phyloP scores from a whole-genome alignment of 257 asterid species.

The Solanum clarkiae region DNA sequence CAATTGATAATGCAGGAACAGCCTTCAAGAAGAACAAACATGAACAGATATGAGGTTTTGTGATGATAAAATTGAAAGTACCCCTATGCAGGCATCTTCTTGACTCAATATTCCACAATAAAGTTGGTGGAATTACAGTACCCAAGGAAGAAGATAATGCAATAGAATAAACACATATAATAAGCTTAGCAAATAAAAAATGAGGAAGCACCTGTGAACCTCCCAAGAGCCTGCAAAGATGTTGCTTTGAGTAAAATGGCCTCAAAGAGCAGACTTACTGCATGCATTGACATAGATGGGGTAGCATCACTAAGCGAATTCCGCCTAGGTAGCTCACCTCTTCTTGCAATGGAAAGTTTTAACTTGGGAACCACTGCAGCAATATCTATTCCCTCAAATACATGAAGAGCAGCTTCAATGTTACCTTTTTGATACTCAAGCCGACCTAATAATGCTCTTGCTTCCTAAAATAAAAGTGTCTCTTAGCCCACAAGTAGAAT shows the following conservation, averaged over 20 bases:
- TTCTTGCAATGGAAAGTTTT: conserved; percentile 39
- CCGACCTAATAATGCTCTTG: conserved; percentile 87
- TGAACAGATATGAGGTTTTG: neutral
- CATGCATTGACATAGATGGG: conserved; percentile 84
- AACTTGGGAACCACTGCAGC: conserved; percentile 67
- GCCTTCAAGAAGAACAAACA: neutral
- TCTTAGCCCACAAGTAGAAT: neutral
- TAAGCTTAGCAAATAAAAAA: neutral
- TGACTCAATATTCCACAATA: neutral
- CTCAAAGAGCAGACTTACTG: conserved; percentile 78
- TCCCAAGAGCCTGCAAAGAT: conserved; percentile 70
- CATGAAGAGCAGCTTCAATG: conserved; percentile 76
- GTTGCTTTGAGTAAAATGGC: conserved; percentile 84
- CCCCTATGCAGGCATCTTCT: neutral
- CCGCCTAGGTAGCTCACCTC: conserved; percentile 51
- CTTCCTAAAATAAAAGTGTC: conserved; percentile 44
- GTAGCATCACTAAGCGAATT: conserved; percentile 57
- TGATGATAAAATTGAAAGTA: neutral
- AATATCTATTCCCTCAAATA: conserved; percentile 84
- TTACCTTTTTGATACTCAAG: conserved; percentile 94
- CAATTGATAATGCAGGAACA: neutral
- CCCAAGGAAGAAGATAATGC: neutral
- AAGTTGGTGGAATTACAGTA: neutral
- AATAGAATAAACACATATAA: neutral
- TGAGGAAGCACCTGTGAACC: conserved; percentile 53